Evolutionary conservation across 768 basidiomycete genomes (phyloP), one percentile per base, ranked within the genome.

Genomic region (Boletales sp.): DNA sequence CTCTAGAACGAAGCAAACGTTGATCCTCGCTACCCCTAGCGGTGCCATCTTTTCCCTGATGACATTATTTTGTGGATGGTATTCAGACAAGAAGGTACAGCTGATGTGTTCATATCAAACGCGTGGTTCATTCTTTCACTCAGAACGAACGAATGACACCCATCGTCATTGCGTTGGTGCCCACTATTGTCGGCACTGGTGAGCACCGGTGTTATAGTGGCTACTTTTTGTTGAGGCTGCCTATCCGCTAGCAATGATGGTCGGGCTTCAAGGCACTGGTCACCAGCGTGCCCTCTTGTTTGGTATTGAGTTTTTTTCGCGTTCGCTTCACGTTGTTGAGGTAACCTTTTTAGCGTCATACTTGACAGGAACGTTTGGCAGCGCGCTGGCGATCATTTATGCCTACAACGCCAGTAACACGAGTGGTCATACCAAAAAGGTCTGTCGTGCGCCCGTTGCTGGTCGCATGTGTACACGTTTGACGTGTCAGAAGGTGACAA

Each of bases 391-490:
- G 0, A 74, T 77, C 0, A 71, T 84, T 11, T 84, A 84, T 49
- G 81, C 83, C 0, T 84, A 81, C 55, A 83, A 84, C 45, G 80
- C 82, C 8, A 78, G 77, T 46, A 84, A 86, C 61, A 84, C 78
- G 0, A 76, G 76, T 31, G 82, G 82, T 0, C 79, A 83, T 45
- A 85, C 83, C 7, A 85, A 86, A 72, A 86, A 85, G 70, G 72
- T 69, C 39, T 7, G 31, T 35, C 40, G 21, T 21, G 21, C 4
- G 21, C 27, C 27, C 17, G 43, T 32, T 13, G 9, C 18, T 21
- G 11, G 8, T 12, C 18, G 18, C n/a, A 10, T 40, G 13, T 21
- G 19, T 13, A 13, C 7, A 5, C 39, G 21, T 40, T 24, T 43
- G 32, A 43, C 31, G 31, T 43, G 19, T 5, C 31, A 19, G 35